These are phyloP conservation scores for Ophiocordyceps robertsii DNA, from an alignment of 2,329 filamentous ascomycete species.

Conservation along the genomic window DNA sequence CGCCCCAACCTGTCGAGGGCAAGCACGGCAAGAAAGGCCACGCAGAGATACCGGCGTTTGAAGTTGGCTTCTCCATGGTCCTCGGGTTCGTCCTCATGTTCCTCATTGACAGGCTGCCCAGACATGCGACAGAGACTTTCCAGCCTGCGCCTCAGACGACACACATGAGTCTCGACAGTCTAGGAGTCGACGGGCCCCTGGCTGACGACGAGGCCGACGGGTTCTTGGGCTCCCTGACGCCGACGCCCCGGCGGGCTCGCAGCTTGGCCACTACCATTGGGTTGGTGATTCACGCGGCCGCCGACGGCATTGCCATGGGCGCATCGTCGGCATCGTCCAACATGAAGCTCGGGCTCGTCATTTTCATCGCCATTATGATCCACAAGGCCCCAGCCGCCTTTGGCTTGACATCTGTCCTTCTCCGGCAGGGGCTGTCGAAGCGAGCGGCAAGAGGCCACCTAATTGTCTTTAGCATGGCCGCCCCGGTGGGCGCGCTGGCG, in stretches of 20 bases:
- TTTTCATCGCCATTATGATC: constrained; percentile 93
- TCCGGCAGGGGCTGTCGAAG: constrained; percentile 86
- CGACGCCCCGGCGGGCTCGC: constrained; percentile 43
- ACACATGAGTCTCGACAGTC: constrained; percentile 79
- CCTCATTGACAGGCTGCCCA: constrained; percentile 75
- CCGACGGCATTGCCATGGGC: constrained; percentile 90
- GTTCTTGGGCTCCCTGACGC: constrained; percentile 45
- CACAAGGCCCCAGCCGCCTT: constrained; percentile 96
- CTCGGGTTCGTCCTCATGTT: constrained; percentile 95
- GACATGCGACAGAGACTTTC: constrained; percentile 53
- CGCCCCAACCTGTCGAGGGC: constrained; percentile 11
- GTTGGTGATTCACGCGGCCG: constrained; percentile 88
- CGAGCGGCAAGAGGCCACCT: constrained; percentile 73
- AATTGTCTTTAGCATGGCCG: constrained; percentile 81
- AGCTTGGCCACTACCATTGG: constrained; percentile 78
- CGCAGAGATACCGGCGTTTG: constrained; percentile 47
- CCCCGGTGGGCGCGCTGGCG: constrained; percentile 68
- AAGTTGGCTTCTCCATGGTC: constrained; percentile 77
- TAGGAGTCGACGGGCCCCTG: constrained; percentile 39
- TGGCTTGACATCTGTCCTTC: constrained; percentile 75
- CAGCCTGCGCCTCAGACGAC: constrained; percentile 55
- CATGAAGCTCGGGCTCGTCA: constrained; percentile 70
- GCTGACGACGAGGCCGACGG: constrained; percentile 44
- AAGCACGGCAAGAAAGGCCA: constrained; percentile 17
- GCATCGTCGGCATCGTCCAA: constrained; percentile 69